These are phyloP conservation scores for Cudoniella acicularis DNA, from an alignment of 495 filamentous ascomycete genomes.

Conservation along the genomic window DNA sequence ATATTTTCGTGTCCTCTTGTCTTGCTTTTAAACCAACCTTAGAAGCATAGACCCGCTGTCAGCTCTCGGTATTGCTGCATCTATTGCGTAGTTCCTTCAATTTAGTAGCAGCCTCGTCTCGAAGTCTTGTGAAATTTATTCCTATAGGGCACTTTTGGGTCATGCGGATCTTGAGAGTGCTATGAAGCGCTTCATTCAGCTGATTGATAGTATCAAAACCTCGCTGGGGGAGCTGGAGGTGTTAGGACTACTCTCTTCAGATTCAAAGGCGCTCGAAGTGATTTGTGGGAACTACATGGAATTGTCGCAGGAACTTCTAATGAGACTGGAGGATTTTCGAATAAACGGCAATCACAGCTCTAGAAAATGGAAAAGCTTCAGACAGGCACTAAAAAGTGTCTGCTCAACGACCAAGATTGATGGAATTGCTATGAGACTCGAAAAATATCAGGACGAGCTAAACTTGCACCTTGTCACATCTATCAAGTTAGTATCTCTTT, in stretches of 20 bases:
- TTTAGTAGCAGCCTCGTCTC: too few relatives aligned
- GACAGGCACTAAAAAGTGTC: background rate
- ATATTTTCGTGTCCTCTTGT: too few relatives aligned
- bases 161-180: background rate
- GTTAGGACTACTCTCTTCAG: background rate
- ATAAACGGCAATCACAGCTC: background rate
- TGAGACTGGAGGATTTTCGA: background rate
- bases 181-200: background rate
- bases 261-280: background rate
- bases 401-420: background rate
- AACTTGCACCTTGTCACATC: background rate
- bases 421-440: background rate
- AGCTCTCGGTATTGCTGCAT: too few relatives aligned
- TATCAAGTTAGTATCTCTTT: background rate
- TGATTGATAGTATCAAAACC: background rate
- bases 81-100: too few relatives aligned
- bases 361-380: background rate
- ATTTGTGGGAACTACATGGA: background rate
- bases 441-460: background rate
- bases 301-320: background rate
- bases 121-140: background rate
- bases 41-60: too few relatives aligned
- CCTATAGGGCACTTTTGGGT: background rate
- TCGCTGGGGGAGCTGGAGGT: background rate
- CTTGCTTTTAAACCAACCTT: too few relatives aligned